phyloP scores from a whole-genome alignment of 176 grass and related monocot species.

The Eragrostis nindensis region DNA sequence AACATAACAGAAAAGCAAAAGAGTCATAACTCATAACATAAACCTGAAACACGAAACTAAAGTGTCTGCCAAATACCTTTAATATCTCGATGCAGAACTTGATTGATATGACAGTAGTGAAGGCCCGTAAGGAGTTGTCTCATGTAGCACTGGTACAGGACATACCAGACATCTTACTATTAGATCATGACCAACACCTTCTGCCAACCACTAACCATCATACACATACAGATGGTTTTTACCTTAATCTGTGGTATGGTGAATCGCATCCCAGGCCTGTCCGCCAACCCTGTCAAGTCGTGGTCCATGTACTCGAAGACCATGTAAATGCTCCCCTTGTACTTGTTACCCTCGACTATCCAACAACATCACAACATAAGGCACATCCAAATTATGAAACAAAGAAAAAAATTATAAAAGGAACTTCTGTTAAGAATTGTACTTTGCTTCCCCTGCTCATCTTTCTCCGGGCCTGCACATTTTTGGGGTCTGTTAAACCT shows the following conservation, averaged over 20 bases:
- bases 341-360: conserved; percentile 64
- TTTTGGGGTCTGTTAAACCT: neutral
- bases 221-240: conserved; percentile 47
- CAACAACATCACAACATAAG: conserved; percentile 15
- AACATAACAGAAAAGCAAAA: neutral
- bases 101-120: conserved; percentile 88
- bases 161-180: conserved; percentile 22
- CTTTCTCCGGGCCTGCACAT: conserved; percentile 70
- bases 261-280: conserved; percentile 77
- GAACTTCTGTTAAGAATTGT: conserved; percentile 4
- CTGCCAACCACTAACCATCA: conserved; percentile 40
- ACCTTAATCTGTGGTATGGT: conserved; percentile 89
- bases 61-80: conserved; percentile 57
- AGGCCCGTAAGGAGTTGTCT: conserved; percentile 89
- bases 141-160: conserved; percentile 74
- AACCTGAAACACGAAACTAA: neutral
- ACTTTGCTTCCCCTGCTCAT: conserved; percentile 92
- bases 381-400: neutral
- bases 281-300: conserved; percentile 82
- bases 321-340: conserved; percentile 87
- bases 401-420: neutral
- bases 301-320: conserved; percentile 91
- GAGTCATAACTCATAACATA: neutral
- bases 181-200: conserved; percentile 31
- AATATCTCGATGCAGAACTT: conserved; percentile 97